Conservation (phyloP, 805 yeast species). For the Kodamaea lidongshanica region DNA sequence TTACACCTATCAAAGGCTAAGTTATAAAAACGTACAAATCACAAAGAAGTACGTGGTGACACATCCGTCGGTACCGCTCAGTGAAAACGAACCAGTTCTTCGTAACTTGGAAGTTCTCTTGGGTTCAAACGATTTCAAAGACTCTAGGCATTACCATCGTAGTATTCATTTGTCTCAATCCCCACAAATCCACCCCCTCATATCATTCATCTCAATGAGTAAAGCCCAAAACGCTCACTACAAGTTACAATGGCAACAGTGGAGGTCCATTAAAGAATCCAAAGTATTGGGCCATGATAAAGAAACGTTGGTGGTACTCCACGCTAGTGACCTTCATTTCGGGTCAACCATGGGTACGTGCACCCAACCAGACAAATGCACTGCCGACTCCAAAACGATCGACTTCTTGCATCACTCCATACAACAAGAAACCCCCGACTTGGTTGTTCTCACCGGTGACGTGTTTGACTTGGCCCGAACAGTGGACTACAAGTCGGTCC, state of each 20-base stretch:
- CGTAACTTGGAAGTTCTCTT: conserved; percentile 24
- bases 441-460: conserved; percentile 38
- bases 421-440: conserved; percentile 24
- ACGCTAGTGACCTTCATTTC: conserved; percentile 36
- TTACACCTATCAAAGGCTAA: no score
- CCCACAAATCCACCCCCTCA: conserved; percentile 7
- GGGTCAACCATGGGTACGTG: conserved; percentile 25
- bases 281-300: conserved; percentile 7
- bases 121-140: conserved; percentile 26
- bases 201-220: conserved; percentile 17
- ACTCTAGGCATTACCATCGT: conserved; percentile 20
- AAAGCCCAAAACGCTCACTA: conserved; percentile 4
- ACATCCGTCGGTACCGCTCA: no score
- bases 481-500: conserved; percentile 23
- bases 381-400: conserved; percentile 25
- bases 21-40: no score
- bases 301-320: conserved; percentile 27
- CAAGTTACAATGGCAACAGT: conserved; percentile 4
- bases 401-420: conserved; percentile 24
- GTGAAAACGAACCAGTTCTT: conserved; percentile 10
- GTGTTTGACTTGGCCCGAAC: conserved; percentile 25
- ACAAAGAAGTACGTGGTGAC: no score
- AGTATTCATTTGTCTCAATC: conserved; percentile 6
- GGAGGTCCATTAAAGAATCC: conserved; percentile 2
- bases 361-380: conserved; percentile 15